Evolutionary conservation across 371 early-diverging fungal genomes (phyloP).

Genomic region (Mycotypha africana): DNA sequence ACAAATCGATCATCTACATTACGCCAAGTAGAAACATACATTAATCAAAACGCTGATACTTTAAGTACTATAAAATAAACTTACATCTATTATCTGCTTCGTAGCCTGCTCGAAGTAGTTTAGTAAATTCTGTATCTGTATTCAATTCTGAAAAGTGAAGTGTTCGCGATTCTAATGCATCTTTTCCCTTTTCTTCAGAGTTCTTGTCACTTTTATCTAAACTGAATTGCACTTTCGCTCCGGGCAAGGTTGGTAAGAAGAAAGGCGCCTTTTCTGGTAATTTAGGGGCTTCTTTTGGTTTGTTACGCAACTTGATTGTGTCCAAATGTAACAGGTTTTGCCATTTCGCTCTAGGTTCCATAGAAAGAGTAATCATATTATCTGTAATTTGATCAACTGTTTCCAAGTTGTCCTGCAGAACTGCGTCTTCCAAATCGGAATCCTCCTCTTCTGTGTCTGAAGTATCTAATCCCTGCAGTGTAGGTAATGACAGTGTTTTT

Average conservation of each 20-base stretch:
- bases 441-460: slow-evolving; percentile 24
- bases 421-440: slow-evolving; percentile 19
- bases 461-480: slow-evolving; percentile 39
- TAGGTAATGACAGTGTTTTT: slow-evolving; percentile 45
- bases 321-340: slow-evolving; percentile 85
- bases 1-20: slow-evolving; percentile 40
- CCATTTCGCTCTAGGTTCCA: slow-evolving; percentile 83
- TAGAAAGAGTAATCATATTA: slow-evolving; percentile 80
- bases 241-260: slow-evolving; percentile 82
- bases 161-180: slow-evolving; percentile 22
- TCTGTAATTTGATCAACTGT: slow-evolving; percentile 68
- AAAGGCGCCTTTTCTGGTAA: slow-evolving; percentile 89
- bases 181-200: slow-evolving; percentile 24
- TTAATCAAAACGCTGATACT: no score
- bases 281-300: slow-evolving; percentile 84
- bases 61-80: slow-evolving; percentile 9
- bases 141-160: slow-evolving; percentile 41
- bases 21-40: background rate
- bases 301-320: slow-evolving; percentile 90
- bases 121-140: slow-evolving; percentile 56
- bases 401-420: slow-evolving; percentile 11
- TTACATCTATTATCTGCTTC: slow-evolving; percentile 47
- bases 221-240: slow-evolving; percentile 64
- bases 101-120: slow-evolving; percentile 47
- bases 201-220: slow-evolving; percentile 21